Evolutionary conservation across 352 stramenopile genomes (phyloP), one percentile per base, ranked within the genome.

Genomic region (Phytophthora melonis): DNA sequence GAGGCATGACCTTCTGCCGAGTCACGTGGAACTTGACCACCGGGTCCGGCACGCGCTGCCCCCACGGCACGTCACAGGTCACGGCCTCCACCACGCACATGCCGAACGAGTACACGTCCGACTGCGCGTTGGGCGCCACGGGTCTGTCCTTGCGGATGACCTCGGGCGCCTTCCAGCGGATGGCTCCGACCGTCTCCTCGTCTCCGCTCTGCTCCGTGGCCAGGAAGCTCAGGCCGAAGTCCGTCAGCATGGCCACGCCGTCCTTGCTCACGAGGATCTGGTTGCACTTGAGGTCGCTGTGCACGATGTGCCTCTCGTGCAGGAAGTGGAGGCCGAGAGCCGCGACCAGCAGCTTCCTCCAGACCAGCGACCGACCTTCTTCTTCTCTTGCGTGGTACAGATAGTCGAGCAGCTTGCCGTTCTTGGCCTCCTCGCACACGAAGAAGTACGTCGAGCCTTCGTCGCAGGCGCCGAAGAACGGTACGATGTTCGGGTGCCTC

Each of bases 261-360:
- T 75, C 61, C 30, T 70, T 65, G 30, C 68, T 75, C 54, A 75
- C 62, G 7, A 75, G 43, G 19, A 75, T 66, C 55, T 75, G 61
- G 61, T 70, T 75, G 23, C 61, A 70, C 30, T 75, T 75, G 7
- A 66, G 56, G 49, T 75, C 68, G 18, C 68, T 64, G 30, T 70
- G 62, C 5, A 75, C 68, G 11, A 75, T 62, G 34, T 70, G 54
- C 21, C 56, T 34, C 39, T 75, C 55, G 43, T 75, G 68, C 5
- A 75, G 39, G 27, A 71, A 75, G 19, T 75, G 61, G 0, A 75
- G 68, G 32, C 68, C 68, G 11, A 70, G 21, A 1, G 68, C 61
- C 1, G 63, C 63, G 14, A 72, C 68, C 21, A 70, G 30, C 41
- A 75, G 14, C 32, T 71, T 75, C 1, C 62, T 57, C 68, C 68